Evolutionary conservation across 495 filamentous ascomycete genomes (phyloP).

Genomic region (Amniculicola lignicola): DNA sequence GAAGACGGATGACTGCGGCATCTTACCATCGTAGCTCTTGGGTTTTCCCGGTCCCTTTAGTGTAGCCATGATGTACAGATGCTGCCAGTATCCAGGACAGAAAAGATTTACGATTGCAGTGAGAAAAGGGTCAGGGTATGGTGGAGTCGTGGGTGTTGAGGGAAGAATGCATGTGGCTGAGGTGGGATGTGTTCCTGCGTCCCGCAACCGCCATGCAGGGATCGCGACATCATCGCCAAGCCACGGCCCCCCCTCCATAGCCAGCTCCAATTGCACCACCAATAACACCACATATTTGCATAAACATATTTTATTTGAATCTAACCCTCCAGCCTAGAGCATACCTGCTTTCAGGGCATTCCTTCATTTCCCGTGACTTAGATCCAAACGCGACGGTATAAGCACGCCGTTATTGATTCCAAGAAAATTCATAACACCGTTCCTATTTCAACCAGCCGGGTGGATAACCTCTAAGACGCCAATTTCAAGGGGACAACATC

Average conservation of each 20-base stretch:
- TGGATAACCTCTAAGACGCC: conserved; percentile 29
- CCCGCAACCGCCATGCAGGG: too few relatives aligned
- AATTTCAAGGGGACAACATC: too few relatives aligned
- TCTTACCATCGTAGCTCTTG: conserved; percentile 32
- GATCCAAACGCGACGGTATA: too few relatives aligned
- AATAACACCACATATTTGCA: too few relatives aligned
- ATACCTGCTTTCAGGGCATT: not conserved
- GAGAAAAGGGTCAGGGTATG: too few relatives aligned
- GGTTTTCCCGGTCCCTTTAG: conserved; percentile 32
- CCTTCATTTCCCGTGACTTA: not conserved
- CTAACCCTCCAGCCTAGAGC: not conserved
- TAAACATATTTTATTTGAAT: conserved; percentile 6
- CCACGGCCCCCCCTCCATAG: too few relatives aligned
- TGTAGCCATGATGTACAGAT: conserved; percentile 21
- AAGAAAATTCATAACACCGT: conserved; percentile 13
- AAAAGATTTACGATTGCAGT: too few relatives aligned
- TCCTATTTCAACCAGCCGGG: conserved; percentile 26
- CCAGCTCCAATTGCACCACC: too few relatives aligned
- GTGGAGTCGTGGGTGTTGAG: too few relatives aligned
- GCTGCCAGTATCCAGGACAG: too few relatives aligned
- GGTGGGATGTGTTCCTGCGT: too few relatives aligned
- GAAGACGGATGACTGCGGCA: not conserved
- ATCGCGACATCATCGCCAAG: conserved; percentile 7
- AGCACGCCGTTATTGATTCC: not conserved
- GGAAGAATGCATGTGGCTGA: too few relatives aligned